phyloP scores from a whole-genome alignment of 441 rosid genomes.

The Brassica balearica region DNA sequence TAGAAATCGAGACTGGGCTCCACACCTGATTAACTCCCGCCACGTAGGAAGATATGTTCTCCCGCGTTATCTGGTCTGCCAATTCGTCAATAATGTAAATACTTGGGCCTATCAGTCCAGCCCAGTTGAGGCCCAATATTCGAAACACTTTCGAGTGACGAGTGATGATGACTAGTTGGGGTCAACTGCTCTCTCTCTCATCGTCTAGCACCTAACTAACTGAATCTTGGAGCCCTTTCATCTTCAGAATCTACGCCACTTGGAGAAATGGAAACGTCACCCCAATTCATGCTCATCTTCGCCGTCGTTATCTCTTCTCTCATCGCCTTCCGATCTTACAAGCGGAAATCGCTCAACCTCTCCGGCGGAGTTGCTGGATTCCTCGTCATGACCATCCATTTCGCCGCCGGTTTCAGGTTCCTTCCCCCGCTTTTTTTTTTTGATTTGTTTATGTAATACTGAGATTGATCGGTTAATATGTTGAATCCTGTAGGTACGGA shows the following conservation, averaged over 20 bases:
- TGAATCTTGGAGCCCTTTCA: conserved; percentile 18
- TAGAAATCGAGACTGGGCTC: conserved; percentile 36
- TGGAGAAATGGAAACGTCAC: conserved; percentile 51
- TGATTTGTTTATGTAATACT: not conserved
- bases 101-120: not conserved
- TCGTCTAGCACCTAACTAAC: not conserved
- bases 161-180: conserved; percentile 21
- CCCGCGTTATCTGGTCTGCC: conserved; percentile 30
- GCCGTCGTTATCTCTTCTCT: conserved; percentile 57
- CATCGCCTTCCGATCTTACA: conserved; percentile 69
- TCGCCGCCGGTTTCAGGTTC: conserved; percentile 75
- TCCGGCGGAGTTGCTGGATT: conserved; percentile 86
- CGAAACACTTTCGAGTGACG: not conserved
- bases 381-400: conserved; percentile 72
- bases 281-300: conserved; percentile 49
- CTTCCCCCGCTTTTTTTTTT: not conserved
- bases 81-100: no score
- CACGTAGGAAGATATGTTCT: conserved; percentile 42
- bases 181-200: conserved; percentile 26
- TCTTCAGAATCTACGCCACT: not conserved
- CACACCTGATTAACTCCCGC: conserved; percentile 9
- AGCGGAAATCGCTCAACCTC: conserved; percentile 74
- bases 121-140: conserved; percentile 21
- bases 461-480: conserved; percentile 19
- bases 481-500: conserved; percentile 62